A percentile compares a stretch with the other conserved stretches of the same genome.
Evolutionary conservation across 2,329 filamentous ascomycete species (phyloP).

Genomic region (Monosporascus sp.): DNA sequence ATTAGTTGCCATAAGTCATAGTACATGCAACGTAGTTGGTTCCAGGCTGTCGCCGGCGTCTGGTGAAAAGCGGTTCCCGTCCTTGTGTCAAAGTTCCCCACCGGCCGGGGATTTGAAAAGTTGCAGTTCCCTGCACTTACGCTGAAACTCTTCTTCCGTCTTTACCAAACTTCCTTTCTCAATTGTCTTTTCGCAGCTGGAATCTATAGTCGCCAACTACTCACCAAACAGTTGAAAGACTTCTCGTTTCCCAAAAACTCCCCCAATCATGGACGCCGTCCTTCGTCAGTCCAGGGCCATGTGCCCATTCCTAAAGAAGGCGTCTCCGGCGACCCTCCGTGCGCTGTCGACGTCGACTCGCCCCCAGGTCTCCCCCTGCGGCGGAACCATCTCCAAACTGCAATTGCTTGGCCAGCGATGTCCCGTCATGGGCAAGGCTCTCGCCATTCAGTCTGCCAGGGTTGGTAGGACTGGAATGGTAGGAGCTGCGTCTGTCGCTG

Average conservation of each 20-base stretch:
- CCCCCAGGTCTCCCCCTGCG: conserved; percentile 66
- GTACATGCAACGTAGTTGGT: too few species aligned
- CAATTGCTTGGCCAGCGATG: conserved; percentile 92
- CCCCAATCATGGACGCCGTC: conserved; percentile 76
- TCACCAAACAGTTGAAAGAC: background rate
- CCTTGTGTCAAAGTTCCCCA: background rate
- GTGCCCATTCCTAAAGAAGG: conserved; percentile 96
- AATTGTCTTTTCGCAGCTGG: background rate
- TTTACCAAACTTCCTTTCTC: background rate
- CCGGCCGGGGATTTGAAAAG: background rate
- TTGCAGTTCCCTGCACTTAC: background rate
- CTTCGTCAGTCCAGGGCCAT: conserved; percentile 93
- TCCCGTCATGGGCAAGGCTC: conserved; percentile 97
- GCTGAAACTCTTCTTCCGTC: background rate
- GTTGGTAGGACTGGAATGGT: conserved; percentile 37
- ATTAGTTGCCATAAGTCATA: too few species aligned
- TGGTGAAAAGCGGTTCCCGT: background rate
- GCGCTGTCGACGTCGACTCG: conserved; percentile 74
- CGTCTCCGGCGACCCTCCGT: conserved; percentile 85
- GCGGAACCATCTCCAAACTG: conserved; percentile 93
- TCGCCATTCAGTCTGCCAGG: conserved; percentile 75
- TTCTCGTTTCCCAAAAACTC: conserved; percentile 11
- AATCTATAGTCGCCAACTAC: background rate
- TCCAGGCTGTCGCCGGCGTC: too few species aligned
- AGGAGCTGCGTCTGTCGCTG: conserved; percentile 39